phyloP scores from a whole-genome alignment of 768 basidiomycete species.

The Tubosaeta sp. region DNA sequence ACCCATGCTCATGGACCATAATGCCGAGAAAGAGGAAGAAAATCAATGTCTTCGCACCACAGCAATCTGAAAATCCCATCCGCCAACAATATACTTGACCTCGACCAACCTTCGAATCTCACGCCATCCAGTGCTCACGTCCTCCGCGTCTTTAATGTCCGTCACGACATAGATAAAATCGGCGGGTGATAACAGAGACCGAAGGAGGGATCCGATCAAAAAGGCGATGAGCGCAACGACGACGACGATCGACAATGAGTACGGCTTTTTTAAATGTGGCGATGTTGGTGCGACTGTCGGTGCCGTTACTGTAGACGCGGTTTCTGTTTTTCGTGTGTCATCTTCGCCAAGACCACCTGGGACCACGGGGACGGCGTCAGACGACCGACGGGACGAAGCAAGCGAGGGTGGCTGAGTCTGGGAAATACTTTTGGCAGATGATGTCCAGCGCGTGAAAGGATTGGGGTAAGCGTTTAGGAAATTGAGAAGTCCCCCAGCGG shows the following conservation, averaged over 20 bases:
- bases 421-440: conserved; percentile 23
- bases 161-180: conserved; percentile 84
- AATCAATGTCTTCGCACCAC: conserved; percentile 66
- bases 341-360: conserved; percentile 33
- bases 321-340: conserved; percentile 9
- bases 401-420: conserved; percentile 19
- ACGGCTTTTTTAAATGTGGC: conserved; percentile 20
- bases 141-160: conserved; percentile 51
- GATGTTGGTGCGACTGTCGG: conserved; percentile 4
- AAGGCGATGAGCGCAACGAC: conserved; percentile 84
- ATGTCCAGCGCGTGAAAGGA: conserved; percentile 50
- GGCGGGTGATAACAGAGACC: conserved; percentile 83
- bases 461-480: conserved; percentile 62
- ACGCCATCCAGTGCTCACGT: conserved; percentile 62
- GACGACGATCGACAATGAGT: conserved; percentile 55
- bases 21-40: too few species aligned
- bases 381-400: conserved; percentile 22
- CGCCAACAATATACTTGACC: conserved; percentile 73
- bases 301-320: background rate
- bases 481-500: conserved; percentile 46
- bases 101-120: conserved; percentile 81
- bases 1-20: too few species aligned
- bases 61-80: conserved; percentile 88
- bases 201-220: conserved; percentile 83
- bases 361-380: conserved; percentile 23